Percentiles rank a stretch among this genome's conserved stretches.
Evolutionary conservation across 257 asterid species (phyloP).

Genomic region (Catharanthus roseus): DNA sequence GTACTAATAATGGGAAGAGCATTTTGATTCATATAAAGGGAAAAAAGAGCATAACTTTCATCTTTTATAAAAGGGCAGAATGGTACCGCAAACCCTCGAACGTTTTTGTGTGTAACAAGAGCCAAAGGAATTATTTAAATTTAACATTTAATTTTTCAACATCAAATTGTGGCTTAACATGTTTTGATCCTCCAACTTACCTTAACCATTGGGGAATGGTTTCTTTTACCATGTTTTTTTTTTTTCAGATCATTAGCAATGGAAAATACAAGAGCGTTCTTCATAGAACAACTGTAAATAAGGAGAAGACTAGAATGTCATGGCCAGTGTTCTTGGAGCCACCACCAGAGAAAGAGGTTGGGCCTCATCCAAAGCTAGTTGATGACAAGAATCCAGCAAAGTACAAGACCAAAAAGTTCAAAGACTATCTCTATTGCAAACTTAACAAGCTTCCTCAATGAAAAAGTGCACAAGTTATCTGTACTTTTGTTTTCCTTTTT

Average conservation of each 20-base stretch:
- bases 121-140: too few relatives aligned
- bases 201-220: too few relatives aligned
- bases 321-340: slow-evolving; percentile 88
- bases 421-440: slow-evolving; percentile 64
- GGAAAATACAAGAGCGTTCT: slow-evolving; percentile 60
- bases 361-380: slow-evolving; percentile 52
- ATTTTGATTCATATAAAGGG: too few relatives aligned
- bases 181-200: too few relatives aligned
- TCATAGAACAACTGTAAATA: slow-evolving; percentile 58
- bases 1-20: too few relatives aligned
- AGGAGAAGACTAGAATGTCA: slow-evolving; percentile 66
- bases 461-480: background rate
- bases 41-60: too few relatives aligned
- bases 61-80: too few relatives aligned
- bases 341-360: slow-evolving; percentile 49
- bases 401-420: slow-evolving; percentile 58
- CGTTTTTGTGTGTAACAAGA: too few relatives aligned
- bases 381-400: slow-evolving; percentile 38
- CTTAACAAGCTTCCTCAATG: slow-evolving; percentile 77
- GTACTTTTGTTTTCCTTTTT: too few relatives aligned
- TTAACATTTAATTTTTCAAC: too few relatives aligned
- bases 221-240: background rate
- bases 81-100: too few relatives aligned
- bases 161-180: too few relatives aligned
- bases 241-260: slow-evolving; percentile 58